Conservation (phyloP, 2,329 filamentous ascomycete genomes). For the Incumbomyces lentus region DNA sequence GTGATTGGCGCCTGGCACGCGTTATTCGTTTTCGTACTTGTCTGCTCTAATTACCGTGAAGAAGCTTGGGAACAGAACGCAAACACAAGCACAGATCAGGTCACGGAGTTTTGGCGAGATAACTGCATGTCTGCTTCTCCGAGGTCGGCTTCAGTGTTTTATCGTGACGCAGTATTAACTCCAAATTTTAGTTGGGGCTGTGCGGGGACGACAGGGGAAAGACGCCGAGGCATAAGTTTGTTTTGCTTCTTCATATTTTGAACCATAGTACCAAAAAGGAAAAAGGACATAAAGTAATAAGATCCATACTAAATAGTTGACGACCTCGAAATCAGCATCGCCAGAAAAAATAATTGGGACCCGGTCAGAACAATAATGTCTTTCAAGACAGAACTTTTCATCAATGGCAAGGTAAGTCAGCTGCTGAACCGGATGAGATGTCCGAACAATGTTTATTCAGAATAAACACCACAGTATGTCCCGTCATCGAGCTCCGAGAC, state of each 20-base stretch:
- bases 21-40: too few species aligned
- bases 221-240: background rate
- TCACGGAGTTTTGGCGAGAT: too few species aligned
- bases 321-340: background rate
- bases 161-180: too few species aligned
- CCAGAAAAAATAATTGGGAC: background rate
- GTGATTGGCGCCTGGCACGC: too few species aligned
- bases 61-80: too few species aligned
- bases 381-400: conserved; percentile 47
- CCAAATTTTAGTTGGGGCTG: too few species aligned
- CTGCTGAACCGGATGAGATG: background rate
- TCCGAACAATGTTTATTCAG: background rate
- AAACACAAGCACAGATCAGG: too few species aligned
- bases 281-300: background rate
- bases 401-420: conserved; percentile 27
- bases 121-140: too few species aligned
- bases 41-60: too few species aligned
- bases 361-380: conserved; percentile 1
- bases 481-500: conserved; percentile 18
- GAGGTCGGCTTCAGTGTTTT: too few species aligned
- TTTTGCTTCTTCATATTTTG: background rate
- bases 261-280: background rate
- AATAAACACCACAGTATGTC: conserved; percentile 5
- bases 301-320: background rate
- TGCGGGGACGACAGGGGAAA: background rate